Percentiles rank a stretch among this genome's conserved stretches.
phyloP scores from a whole-genome alignment of 2,329 filamentous ascomycete genomes.

The Claviceps lovelessii region DNA sequence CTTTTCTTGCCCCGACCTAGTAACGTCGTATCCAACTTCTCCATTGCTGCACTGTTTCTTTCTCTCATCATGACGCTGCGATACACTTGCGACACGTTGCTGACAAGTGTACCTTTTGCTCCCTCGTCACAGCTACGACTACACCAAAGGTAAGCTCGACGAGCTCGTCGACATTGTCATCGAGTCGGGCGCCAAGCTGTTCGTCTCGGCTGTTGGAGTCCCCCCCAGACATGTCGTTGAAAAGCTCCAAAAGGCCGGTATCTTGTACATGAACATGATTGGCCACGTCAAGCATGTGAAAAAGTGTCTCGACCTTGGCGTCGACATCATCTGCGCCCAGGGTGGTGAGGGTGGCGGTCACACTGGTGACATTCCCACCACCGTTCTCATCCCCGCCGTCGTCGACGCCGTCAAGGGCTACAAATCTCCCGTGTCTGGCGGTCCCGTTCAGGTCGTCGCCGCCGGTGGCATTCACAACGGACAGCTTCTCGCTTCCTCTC shows the following conservation, averaged over 20 bases:
- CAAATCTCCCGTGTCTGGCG: slow-evolving; percentile 75
- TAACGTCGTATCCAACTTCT: too few species aligned
- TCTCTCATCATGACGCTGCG: not conserved
- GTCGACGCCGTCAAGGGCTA: slow-evolving; percentile 66
- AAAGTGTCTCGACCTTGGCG: slow-evolving; percentile 85
- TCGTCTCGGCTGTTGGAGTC: slow-evolving; percentile 92
- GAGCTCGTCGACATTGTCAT: slow-evolving; percentile 87
- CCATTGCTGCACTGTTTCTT: too few species aligned
- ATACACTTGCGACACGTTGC: not conserved
- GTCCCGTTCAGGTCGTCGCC: slow-evolving; percentile 80
- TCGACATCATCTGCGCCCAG: slow-evolving; percentile 95
- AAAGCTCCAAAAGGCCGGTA: slow-evolving; percentile 69
- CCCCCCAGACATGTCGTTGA: slow-evolving; percentile 83
- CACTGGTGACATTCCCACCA: slow-evolving; percentile 86
- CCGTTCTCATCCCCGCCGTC: slow-evolving; percentile 82
- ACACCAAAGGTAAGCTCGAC: slow-evolving; percentile 96
- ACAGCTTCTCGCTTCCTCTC: slow-evolving; percentile 70
- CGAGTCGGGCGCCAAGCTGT: slow-evolving; percentile 77
- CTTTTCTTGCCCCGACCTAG: too few species aligned
- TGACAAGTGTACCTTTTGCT: not conserved
- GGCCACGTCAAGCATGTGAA: slow-evolving; percentile 97
- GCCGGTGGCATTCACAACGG: slow-evolving; percentile 92
- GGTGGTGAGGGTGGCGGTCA: slow-evolving; percentile 95
- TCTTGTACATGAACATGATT: slow-evolving; percentile 99
- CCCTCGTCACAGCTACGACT: slow-evolving; percentile 64